Evolutionary conservation across 345 rosid genomes (phyloP).

Genomic region (rapeseed (Brassica napus)): DNA sequence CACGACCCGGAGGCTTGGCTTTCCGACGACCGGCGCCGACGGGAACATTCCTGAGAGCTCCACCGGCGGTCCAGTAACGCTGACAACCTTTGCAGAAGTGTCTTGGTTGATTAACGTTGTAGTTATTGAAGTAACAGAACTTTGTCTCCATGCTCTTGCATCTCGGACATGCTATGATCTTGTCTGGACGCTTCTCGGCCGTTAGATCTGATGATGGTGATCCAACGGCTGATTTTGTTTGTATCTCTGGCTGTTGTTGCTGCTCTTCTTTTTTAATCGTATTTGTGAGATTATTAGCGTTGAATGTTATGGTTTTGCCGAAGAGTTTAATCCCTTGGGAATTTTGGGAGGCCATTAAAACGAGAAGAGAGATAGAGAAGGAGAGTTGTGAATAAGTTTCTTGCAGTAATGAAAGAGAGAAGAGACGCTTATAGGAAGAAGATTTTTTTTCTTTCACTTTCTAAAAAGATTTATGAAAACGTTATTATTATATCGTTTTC

Average conservation of each 20-base stretch:
- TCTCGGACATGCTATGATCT: conserved; percentile 89
- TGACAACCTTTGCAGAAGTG: conserved; percentile 98
- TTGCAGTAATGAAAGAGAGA: conserved; percentile 33
- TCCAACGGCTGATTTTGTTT: conserved; percentile 24
- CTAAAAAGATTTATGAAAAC: conserved; percentile 6
- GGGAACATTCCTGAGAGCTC: conserved; percentile 92
- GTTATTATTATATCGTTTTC: conserved; percentile 30
- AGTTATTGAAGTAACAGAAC: conserved; percentile 95
- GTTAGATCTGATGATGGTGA: conserved; percentile 42
- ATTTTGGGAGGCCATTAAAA: conserved; percentile 54
- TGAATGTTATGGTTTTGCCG: conserved; percentile 71
- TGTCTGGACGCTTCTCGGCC: conserved; percentile 71
- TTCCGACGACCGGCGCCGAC: conserved; percentile 96
- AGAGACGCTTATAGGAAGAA: conserved; percentile 18
- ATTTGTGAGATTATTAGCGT: conserved; percentile 39
- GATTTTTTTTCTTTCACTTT: neutral
- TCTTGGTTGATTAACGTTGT: conserved; percentile 98
- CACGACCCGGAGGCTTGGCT: conserved; percentile 62
- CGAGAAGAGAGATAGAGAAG: conserved; percentile 6
- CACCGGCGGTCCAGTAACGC: conserved; percentile 98
- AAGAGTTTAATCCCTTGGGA: conserved; percentile 82
- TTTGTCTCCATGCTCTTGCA: conserved; percentile 97
- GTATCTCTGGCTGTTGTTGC: conserved; percentile 33
- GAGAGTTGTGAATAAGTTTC: conserved; percentile 27
- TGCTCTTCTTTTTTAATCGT: conserved; percentile 47